A percentile compares a stretch with the other conserved stretches of the same genome.
phyloP scores from a whole-genome alignment of 495 filamentous ascomycete genomes.

The Sabuloglossum arenarium region DNA sequence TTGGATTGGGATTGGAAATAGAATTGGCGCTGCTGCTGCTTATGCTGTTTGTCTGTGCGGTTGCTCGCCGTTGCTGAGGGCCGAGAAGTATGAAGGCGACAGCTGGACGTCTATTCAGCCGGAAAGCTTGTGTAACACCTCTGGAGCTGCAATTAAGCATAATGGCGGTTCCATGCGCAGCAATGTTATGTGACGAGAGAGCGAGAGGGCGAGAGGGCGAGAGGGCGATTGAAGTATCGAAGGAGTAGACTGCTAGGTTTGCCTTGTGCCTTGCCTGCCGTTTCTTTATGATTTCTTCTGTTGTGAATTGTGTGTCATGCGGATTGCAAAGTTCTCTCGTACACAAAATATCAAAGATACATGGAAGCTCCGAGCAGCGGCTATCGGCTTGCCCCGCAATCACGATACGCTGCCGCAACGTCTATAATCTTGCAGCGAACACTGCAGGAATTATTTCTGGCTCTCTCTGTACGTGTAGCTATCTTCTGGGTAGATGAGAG shows the following conservation, averaged over 20 bases:
- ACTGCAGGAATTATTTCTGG: not conserved
- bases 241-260: too few species aligned
- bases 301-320: slow-evolving; percentile 1
- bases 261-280: too few species aligned
- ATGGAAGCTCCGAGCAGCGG: not conserved
- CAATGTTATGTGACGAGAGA: not conserved
- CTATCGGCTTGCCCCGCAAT: not conserved
- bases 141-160: not conserved
- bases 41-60: not conserved
- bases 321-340: not conserved
- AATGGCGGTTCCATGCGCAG: not conserved
- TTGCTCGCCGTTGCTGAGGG: not conserved
- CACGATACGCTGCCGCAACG: too few species aligned
- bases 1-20: not conserved
- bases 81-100: not conserved
- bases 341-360: not conserved
- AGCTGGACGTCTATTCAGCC: not conserved
- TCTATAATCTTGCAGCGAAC: too few species aligned
- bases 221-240: not conserved
- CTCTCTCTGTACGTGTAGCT: too few species aligned
- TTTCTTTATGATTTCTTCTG: not conserved
- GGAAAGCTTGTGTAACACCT: not conserved
- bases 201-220: not conserved
- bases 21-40: not conserved
- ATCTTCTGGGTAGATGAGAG: too few species aligned